Base-by-base conservation (phyloP, 2,329 filamentous ascomycete species). In the Apiospora rasikravindrae region DNA sequence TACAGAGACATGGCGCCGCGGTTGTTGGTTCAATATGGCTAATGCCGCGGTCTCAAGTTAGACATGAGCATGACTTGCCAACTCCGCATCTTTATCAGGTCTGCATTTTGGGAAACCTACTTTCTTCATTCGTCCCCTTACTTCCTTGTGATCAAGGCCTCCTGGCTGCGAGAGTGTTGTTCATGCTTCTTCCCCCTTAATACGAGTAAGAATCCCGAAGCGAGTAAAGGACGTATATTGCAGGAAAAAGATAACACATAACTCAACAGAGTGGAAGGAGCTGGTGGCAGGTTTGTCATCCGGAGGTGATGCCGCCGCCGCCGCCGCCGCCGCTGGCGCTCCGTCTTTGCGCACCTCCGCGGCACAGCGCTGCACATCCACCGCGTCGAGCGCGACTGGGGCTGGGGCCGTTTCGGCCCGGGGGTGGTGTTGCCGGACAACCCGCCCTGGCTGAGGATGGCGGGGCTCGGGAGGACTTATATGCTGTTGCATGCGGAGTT, bases 401-500 rank as follows among this genome's bases (percentile, higher is more conserved):
- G n/a, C n/a, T n/a, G n/a, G n/a, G n/a, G n/a, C n/a, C n/a, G n/a
- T n/a, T n/a, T n/a, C n/a, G n/a, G n/a, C n/a, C n/a, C n/a, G n/a
- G n/a, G n/a, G n/a, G n/a, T n/a, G n/a, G n/a, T n/a, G n/a, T n/a
- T n/a, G n/a, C n/a, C n/a, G n/a, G n/a, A n/a, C n/a, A n/a, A n/a
- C n/a, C n/a, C n/a, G n/a, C n/a, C n/a, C n/a, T n/a, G n/a, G n/a
- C n/a, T n/a, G n/a, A n/a, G n/a, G n/a, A n/a, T n/a, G n/a, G n/a
- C n/a, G n/a, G n/a, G n/a, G 71, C 81, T 94, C 49, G 83, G 94
- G 74, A 89, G 86, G 79, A 88, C 87, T n/a, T 95, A 94, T 79
- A 92, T 90, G 70, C 85, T 95, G 67, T 88, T 94, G 74, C 91
- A 94, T 78, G 93, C 92, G 29, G 93, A 95, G 80, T 94, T 73